Base-by-base conservation (phyloP, 495 filamentous ascomycete species). In the Neurospora sp. region DNA sequence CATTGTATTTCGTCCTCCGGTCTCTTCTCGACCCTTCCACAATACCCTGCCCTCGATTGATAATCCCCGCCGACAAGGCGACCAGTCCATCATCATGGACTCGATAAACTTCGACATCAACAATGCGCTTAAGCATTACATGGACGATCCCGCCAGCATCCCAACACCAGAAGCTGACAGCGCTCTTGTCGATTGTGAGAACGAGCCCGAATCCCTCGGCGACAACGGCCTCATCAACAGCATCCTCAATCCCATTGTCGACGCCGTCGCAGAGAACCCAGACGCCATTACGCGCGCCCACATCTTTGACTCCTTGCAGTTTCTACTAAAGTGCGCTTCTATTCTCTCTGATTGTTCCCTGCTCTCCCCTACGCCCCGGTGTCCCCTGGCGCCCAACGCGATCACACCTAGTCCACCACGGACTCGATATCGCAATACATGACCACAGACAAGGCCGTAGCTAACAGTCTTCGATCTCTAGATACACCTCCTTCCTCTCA, bases 261-360 rank as follows among this genome's bases (percentile, higher is more conserved):
- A 99, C 83, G 91, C 92, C 1, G 89, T 99, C 19, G 95, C 96
- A 24, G 93, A 93, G 76, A 95, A 91, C 78, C 94, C 95, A 37
- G 96, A 97, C 78, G 91, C 92, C 71, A 90, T 99, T 70, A 90
- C 89, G 54, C 90, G 89, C 81, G 87, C 90, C 75, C 89, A 89
- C 11, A 87, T 89, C 72, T 93, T 98, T 82, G 96, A 99, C 84
- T 95, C 95, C 45, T 83, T 99, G 71, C 94, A 98, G 78, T 96
- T 97, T 79, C 84, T 99, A 43, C 86, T 99, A 83, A 99, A 99
- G 96, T 99, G 90, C 86, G 93, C 89, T 80, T 89, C 89, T 85
- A 88, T 84, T 81, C 89, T 86, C 83, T 85, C 77, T 82, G 75
- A 76, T 5, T 17, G 5, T 40, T 17, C 9, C 37, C 15, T 40